Percentiles rank a stretch among this genome's conserved stretches.
Evolutionary conservation across 345 rosid genomes (phyloP).

Genomic region (Lepidium aucheri): DNA sequence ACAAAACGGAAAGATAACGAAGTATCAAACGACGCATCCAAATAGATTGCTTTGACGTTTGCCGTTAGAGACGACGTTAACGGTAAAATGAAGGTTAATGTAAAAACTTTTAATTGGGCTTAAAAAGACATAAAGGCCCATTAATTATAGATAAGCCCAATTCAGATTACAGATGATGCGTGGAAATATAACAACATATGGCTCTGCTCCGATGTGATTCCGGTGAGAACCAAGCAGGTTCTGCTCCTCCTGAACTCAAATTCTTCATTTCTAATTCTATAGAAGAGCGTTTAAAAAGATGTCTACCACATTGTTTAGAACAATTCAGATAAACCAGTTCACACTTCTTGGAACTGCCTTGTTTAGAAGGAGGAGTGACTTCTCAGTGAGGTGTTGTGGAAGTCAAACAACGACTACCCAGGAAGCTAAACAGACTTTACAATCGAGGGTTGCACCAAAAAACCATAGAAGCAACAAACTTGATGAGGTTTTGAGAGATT

Average conservation of each 20-base stretch:
- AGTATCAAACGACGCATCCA: not conserved
- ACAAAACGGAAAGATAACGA: conserved; percentile 9
- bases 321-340: conserved; percentile 43
- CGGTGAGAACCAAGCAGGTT: no score
- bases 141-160: no score
- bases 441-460: conserved; percentile 38
- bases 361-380: conserved; percentile 36
- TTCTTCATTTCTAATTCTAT: not conserved
- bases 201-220: no score
- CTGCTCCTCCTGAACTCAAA: not conserved
- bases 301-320: conserved; percentile 56
- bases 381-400: conserved; percentile 40
- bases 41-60: not conserved
- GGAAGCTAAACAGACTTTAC: conserved; percentile 38
- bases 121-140: no score
- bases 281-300: conserved; percentile 11
- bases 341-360: conserved; percentile 35
- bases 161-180: no score
- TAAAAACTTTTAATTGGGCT: no score
- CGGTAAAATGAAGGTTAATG: not conserved
- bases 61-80: conserved; percentile 17
- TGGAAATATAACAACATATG: no score
- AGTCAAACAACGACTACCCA: conserved; percentile 43
- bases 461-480: conserved; percentile 35
- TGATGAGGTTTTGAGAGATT: conserved; percentile 47